Evolutionary conservation across 2,329 filamentous ascomycete species (phyloP).

Genomic region (Pseudopithomyces chartarum): DNA sequence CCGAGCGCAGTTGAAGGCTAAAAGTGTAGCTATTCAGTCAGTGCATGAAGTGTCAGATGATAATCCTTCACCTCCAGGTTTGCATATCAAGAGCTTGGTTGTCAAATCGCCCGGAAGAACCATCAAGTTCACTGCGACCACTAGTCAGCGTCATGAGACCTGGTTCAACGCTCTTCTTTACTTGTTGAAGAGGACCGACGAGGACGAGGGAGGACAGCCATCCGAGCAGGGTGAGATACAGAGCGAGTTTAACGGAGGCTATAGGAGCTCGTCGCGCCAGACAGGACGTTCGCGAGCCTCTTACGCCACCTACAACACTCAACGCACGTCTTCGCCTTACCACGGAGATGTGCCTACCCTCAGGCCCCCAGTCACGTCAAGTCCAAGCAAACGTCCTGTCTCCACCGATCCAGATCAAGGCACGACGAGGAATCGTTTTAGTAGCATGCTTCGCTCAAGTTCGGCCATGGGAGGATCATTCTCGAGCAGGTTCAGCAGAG

Average conservation of each 20-base stretch:
- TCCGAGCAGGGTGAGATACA: conserved; percentile 63
- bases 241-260: conserved; percentile 76
- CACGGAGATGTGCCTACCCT: conserved; percentile 48
- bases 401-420: conserved; percentile 45
- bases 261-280: conserved; percentile 57
- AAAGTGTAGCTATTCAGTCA: conserved; percentile 92
- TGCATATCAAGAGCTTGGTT: conserved; percentile 91
- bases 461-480: conserved; percentile 55
- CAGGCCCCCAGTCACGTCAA: conserved; percentile 50
- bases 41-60: conserved; percentile 92
- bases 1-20: conserved; percentile 75
- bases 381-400: conserved; percentile 32
- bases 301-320: conserved; percentile 80
- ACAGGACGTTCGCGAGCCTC: conserved; percentile 62
- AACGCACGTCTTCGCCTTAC: conserved; percentile 44
- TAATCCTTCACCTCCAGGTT: conserved; percentile 91
- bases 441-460: conserved; percentile 51
- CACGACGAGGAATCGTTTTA: conserved; percentile 53
- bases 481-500: conserved; percentile 52
- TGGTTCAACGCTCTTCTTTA: conserved; percentile 99
- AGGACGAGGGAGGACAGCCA: conserved; percentile 59
- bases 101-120: conserved; percentile 86
- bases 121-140: conserved; percentile 93
- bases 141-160: conserved; percentile 92
- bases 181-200: conserved; percentile 73